Conservation (phyloP, 805 yeast species). For the Nakazawaea laoshanensis region DNA sequence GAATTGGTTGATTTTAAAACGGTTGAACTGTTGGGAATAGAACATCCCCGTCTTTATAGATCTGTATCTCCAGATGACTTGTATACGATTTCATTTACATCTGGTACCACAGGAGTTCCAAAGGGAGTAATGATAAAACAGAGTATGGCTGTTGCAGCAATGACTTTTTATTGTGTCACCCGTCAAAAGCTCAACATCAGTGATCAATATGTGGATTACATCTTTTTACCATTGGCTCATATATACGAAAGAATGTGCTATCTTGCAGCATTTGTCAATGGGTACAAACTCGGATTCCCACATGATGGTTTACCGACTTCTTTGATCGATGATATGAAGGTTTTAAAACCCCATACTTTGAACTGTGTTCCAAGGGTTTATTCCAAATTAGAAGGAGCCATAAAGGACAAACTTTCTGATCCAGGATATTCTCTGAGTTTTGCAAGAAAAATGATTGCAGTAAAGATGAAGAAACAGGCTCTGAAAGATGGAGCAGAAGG, state of each 20-base stretch:
- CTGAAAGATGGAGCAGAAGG: constrained; percentile 15
- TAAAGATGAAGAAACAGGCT: constrained; percentile 8
- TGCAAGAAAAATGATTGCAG: constrained; percentile 5
- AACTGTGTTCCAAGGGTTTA: constrained; percentile 59
- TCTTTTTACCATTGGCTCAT: constrained; percentile 55
- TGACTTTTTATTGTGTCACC: constrained; percentile 19
- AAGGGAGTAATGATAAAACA: constrained; percentile 61
- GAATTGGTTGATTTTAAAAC: constrained; percentile 22
- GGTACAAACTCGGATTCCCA: constrained; percentile 37
- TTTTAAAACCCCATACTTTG: constrained; percentile 43
- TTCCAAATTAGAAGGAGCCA: constrained; percentile 53
- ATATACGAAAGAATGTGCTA: constrained; percentile 39
- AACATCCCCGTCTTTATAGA: constrained; percentile 21
- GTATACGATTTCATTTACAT: constrained; percentile 62
- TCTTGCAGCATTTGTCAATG: neutral
- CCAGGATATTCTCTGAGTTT: constrained; percentile 18
- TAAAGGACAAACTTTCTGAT: constrained; percentile 37
- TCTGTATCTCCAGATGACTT: constrained; percentile 45
- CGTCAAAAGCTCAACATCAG: constrained; percentile 18
- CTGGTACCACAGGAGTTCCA: constrained; percentile 72
- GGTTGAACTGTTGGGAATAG: constrained; percentile 22
- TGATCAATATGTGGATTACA: constrained; percentile 18
- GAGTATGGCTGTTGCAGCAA: constrained; percentile 37
- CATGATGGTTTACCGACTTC: constrained; percentile 36
- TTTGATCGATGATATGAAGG: constrained; percentile 48